phyloP scores from a whole-genome alignment of 352 stramenopile genomes.

The Phytophthora pistaciae region DNA sequence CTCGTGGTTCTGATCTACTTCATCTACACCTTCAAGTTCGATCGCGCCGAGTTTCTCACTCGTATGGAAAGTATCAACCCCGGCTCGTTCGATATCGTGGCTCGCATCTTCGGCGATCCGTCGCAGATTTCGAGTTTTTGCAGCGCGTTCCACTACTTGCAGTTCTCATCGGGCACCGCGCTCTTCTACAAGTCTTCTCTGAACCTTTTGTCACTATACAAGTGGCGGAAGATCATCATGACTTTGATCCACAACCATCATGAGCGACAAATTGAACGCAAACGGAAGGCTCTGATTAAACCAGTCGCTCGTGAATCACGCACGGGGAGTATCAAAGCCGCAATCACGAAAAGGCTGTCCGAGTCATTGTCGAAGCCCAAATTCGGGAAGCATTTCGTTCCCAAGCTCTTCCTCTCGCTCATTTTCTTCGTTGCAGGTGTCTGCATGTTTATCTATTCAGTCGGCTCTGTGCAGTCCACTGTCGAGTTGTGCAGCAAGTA shows the following conservation, averaged over 20 bases:
- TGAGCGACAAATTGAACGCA: constrained; percentile 18
- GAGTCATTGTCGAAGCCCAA: constrained; percentile 10
- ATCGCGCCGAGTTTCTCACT: constrained; percentile 36
- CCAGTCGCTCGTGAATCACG: not conserved
- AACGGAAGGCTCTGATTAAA: constrained; percentile 11
- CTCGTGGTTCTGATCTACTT: constrained; percentile 50
- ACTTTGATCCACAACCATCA: constrained; percentile 43
- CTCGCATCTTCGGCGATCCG: constrained; percentile 49
- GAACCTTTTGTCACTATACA: constrained; percentile 52
- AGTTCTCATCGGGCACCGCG: constrained; percentile 23
- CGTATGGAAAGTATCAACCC: constrained; percentile 24
- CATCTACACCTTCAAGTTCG: constrained; percentile 48
- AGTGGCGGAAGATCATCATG: constrained; percentile 52
- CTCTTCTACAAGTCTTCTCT: constrained; percentile 51
- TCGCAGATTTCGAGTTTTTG: constrained; percentile 48
- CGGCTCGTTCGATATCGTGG: constrained; percentile 37
- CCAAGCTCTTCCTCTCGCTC: constrained; percentile 42
- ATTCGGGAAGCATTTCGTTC: constrained; percentile 18
- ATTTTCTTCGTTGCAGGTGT: constrained; percentile 37
- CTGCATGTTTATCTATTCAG: constrained; percentile 36
- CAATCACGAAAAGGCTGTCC: constrained; percentile 14
- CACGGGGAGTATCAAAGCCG: constrained; percentile 11
- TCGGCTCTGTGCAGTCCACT: constrained; percentile 40
- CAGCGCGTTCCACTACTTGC: constrained; percentile 40
- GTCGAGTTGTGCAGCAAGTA: constrained; percentile 38